Base-by-base conservation (phyloP, 108 stramenopile genomes). In the Skeletonema marinoi region DNA sequence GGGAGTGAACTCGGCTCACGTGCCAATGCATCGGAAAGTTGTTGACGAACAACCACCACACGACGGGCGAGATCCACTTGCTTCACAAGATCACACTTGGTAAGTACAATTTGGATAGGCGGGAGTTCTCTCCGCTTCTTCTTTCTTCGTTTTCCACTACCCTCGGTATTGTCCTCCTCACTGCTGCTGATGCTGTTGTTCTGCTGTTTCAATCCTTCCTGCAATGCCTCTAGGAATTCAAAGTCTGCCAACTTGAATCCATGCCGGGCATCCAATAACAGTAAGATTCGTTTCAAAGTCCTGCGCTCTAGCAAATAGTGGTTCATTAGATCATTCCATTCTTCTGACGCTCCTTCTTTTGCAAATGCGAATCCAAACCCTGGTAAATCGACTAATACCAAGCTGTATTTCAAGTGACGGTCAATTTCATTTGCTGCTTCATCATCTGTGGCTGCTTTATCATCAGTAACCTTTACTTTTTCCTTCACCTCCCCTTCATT, bases 351-450 rank as follows among this genome's bases (percentile, higher is more conserved):
- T 60, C 86, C 83, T 71, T 90, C 84, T 30, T 82, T 74, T 10
- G 88, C 90, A 83, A 81, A 92, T n/a, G 90, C 89, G 87, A 94
- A 94, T 16, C 93, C 93, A 87, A 91, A 94, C 42, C 93, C 93
- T 4, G 91, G 93, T 39, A 94, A 78, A 76, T 94, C 91, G 11
- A 90, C 90, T 58, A 94, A 65, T 13, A 85, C 38, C 65, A 94
- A 64, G 6, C 86, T 56, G 25, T 56, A 56, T 56, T 56, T 56
- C 54, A 56, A 25, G 54, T 56, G 54, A 7, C 25, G 54, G 19
- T 56, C 54, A 56, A 0, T 56, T 17, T 29, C 25, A 2, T 56
- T 19, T n/a, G 17, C 17, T 25, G 54, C 25, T 56, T 25, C 54
- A 29, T 6, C 2, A 46, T 46, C 11, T 25, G 25, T 25, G 0